Evolutionary conservation across 2,329 filamentous ascomycete species (phyloP).

Genomic region (Geosmithia flava): DNA sequence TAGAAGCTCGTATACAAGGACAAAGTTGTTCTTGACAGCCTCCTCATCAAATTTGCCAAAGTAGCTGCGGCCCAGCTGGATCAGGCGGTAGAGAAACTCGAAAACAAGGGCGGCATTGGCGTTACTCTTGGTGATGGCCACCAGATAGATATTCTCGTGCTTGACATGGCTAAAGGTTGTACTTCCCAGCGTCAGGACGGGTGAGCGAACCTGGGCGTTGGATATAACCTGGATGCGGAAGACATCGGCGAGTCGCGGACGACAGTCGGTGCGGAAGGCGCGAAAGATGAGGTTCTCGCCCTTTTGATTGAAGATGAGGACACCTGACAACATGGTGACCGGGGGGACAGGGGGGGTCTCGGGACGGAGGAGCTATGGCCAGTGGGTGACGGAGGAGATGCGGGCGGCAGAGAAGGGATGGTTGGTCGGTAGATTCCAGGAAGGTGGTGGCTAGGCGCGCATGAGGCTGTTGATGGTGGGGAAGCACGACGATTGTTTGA

Average conservation of each 20-base stretch:
- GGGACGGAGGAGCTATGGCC: too few species aligned
- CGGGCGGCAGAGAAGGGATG: not conserved
- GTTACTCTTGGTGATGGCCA: slow-evolving; percentile 97
- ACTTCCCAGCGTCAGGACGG: slow-evolving; percentile 91
- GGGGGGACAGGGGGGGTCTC: too few species aligned
- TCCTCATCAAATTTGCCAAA: slow-evolving; percentile 99
- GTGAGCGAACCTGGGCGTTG: slow-evolving; percentile 93
- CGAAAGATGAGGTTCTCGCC: slow-evolving; percentile 99
- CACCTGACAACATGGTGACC: slow-evolving; percentile 79
- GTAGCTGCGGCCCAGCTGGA: slow-evolving; percentile 83
- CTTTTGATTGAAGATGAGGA: slow-evolving; percentile 98
- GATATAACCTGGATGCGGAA: slow-evolving; percentile 99
- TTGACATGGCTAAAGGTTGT: slow-evolving; percentile 99
- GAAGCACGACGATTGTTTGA: not conserved
- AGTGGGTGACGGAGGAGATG: slow-evolving; percentile 18
- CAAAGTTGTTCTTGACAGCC: slow-evolving; percentile 99
- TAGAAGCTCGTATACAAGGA: slow-evolving; percentile 91
- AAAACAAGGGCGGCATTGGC: slow-evolving; percentile 97
- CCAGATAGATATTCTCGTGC: slow-evolving; percentile 97
- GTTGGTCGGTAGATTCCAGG: not conserved
- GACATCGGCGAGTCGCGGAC: slow-evolving; percentile 92
- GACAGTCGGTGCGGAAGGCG: slow-evolving; percentile 96
- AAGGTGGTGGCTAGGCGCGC: not conserved
- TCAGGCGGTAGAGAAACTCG: slow-evolving; percentile 90
- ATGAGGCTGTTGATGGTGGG: not conserved